Evolutionary conservation across 371 early-diverging fungal species (phyloP), one percentile per base, ranked within the genome.

Genomic region (Chytridiales sp.): DNA sequence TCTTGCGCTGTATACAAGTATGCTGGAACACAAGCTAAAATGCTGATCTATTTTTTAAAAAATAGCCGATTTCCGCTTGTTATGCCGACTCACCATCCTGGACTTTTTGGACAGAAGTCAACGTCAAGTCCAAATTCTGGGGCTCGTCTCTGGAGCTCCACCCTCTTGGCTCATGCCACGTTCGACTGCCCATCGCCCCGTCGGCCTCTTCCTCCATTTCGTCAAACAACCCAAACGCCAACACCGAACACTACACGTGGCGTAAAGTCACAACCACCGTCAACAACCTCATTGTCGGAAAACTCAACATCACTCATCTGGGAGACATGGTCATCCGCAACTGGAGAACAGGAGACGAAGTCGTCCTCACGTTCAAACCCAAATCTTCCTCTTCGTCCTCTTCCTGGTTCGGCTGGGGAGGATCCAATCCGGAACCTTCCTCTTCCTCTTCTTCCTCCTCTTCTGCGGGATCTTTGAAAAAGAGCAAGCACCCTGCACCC

Each of bases 271-370:
- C 87, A 1, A 90, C 89, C 9, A 77, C 77, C 43, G 56, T 92
- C 32, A 83, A 90, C 50, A 91, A 91, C 69, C 66, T 92, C 51
- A 90, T 92, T 66, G 75, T 87, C 9, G 93, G 92, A n/a, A 87
- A 78, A 38, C 78, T 88, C 11, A 85, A 81, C 80, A 82, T 92
- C 56, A 91, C 91, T 55, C 88, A 88, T 62, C 81, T 83, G 59
- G 93, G 93, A 29, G 91, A 91, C 54, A 84, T 92, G 78, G 69
- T 79, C 21, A 79, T 92, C 26, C 69, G 68, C 9, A 92, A 92
- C 68, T 86, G 86, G 69, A 74, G 80, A 11, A 90, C 91, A 0
- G 85, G 87, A 21, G 90, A 91, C 44, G 60, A 57, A 13, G 85
- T 85, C 59, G 67, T 64, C 24, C 54, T 92, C 47, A 87, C 87